These are phyloP conservation scores for Geotrichum reessii DNA, from an alignment of 1,139 yeast species.

Conservation along the genomic window DNA sequence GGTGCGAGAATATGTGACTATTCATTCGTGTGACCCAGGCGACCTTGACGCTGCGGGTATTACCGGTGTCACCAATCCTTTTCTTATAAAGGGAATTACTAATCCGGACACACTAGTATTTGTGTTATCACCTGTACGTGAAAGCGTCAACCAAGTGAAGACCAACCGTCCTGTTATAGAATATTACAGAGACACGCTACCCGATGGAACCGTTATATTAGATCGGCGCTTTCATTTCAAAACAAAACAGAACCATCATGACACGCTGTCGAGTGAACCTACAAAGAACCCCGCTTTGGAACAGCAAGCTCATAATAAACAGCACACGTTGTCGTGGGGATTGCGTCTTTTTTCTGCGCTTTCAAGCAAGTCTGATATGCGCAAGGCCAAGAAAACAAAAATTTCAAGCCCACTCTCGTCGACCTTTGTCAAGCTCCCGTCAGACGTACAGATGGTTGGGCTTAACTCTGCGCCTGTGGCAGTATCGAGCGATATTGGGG, in stretches of 20 bases:
- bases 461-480: background rate
- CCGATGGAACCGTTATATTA: background rate
- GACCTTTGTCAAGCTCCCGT: conserved; percentile 9
- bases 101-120: conserved; percentile 10
- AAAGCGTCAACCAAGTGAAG: background rate
- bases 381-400: conserved; percentile 5
- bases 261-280: background rate
- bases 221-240: conserved; percentile 2
- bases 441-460: background rate
- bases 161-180: background rate
- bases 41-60: conserved; percentile 19
- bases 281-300: background rate
- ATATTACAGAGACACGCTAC: background rate
- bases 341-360: conserved; percentile 3
- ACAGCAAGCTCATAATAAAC: background rate
- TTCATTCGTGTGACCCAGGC: conserved; percentile 23
- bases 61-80: conserved; percentile 28
- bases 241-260: background rate
- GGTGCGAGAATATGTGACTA: conserved; percentile 28
- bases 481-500: conserved; percentile 1
- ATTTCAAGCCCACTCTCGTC: conserved; percentile 6
- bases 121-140: background rate
- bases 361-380: conserved; percentile 1
- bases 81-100: conserved; percentile 21
- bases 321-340: conserved; percentile 1